Base-by-base conservation (phyloP, 208 protist genomes). In the Histomonas meleagridis region DNA sequence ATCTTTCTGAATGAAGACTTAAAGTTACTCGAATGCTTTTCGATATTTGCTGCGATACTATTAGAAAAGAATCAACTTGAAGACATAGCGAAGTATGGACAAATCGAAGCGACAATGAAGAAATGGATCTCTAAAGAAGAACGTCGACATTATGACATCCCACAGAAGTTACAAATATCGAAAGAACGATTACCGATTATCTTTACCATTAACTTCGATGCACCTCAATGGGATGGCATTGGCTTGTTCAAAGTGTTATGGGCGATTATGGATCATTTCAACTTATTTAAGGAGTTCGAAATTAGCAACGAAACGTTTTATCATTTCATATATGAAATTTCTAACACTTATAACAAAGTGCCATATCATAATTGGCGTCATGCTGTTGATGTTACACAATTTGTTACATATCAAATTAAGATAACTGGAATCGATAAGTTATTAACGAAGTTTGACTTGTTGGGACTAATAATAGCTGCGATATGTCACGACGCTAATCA, bases 401-500 rank as follows among this genome's bases (percentile, higher is more conserved):
- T 90, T 70, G 91, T 95, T 35, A 94, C 92, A 53, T 92, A 92
- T 62, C 62, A 93, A 43, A 55, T 96, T 2, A 81, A 48, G 72
- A 90, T 32, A 23, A 28, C 43, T 91, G 79, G 95, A 55, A 93
- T 97, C 35, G 95, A 92, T 9, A 95, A 96, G n/a, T 53, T 92
- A 3, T 60, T 96, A 16, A 92, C 91, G 2, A 57, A 65, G 21
- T 91, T 96, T 90, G 97, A 98, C 86, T 91, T 96, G 28, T 94
- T 98, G 23, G 96, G 96, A 0, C 92, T 94, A 18, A 12, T 98
- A 18, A 93, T 97, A n/a, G 95, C 97, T 38, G 96, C 95, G 23
- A 94, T 96, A 35, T 95, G 97, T 72, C 97, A 98, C 94, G 97
- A 98, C 95, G 96, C 97, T 93, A 97, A 98, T 92, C 97, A 98